A percentile compares a stretch with the other conserved stretches of the same genome.
Evolutionary conservation across 805 yeast genomes (phyloP).

Genomic region (Candida arabinofermentans): DNA sequence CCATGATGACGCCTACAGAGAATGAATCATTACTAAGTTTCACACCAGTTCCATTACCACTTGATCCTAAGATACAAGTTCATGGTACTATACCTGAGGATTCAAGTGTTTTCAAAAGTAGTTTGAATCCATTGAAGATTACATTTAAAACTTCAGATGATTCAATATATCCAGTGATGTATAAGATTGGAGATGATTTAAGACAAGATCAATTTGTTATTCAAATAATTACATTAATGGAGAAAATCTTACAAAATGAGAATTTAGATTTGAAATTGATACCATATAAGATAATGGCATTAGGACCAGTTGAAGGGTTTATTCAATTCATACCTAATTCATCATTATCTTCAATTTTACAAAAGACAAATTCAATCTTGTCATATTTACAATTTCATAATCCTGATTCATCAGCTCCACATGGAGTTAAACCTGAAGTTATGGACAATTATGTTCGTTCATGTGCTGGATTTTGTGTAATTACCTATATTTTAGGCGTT

Average conservation of each 20-base stretch:
- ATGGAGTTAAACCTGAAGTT: conserved; percentile 54
- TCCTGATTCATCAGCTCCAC: conserved; percentile 43
- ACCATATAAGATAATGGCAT: conserved; percentile 87
- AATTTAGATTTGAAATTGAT: conserved; percentile 83
- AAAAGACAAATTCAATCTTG: conserved; percentile 68
- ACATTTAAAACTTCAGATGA: conserved; percentile 60
- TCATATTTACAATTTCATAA: conserved; percentile 65
- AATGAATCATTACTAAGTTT: conserved; percentile 32
- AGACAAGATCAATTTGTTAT: conserved; percentile 97
- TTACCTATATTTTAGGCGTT: conserved; percentile 90
- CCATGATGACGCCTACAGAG: conserved; percentile 5
- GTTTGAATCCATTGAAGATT: conserved; percentile 83
- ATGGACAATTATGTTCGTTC: conserved; percentile 95
- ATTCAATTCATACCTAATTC: conserved; percentile 93
- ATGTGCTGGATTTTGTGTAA: conserved; percentile 97
- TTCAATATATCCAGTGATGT: conserved; percentile 71
- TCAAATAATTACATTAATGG: conserved; percentile 89
- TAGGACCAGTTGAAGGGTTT: conserved; percentile 87
- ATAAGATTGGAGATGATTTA: conserved; percentile 92
- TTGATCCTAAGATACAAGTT: conserved; percentile 74
- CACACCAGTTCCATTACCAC: conserved; percentile 65
- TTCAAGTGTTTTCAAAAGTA: conserved; percentile 85
- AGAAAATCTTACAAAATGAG: conserved; percentile 79
- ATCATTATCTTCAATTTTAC: conserved; percentile 76
- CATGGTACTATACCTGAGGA: conserved; percentile 77